Base-by-base conservation (phyloP, 2,329 filamentous ascomycete species). In the Ustilaginoidea virens region DNA sequence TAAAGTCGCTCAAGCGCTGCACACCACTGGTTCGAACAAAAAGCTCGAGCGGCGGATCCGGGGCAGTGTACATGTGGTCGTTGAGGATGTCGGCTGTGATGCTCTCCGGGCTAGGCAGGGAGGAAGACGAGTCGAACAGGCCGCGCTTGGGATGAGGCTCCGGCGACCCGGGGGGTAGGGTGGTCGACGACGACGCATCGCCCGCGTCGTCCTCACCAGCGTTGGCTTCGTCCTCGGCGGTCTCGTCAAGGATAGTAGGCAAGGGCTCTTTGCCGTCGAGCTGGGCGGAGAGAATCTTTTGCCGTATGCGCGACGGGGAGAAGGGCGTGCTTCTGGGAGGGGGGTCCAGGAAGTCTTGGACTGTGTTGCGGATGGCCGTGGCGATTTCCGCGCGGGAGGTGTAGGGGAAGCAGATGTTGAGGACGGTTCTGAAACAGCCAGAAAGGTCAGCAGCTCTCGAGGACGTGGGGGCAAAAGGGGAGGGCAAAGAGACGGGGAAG, bases 361-460 rank as follows among this genome's bases (percentile, higher is more conserved):
- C 86, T 0, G 87, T 94, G 23, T 76, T 73, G 37, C 81, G 77
- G 39, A 98, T 81, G 5, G 87, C 82, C 3, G 80, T 74, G 1
- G 87, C 92, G 40, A 98, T 96, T 50, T 98, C 90, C 45, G 93
- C 85, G 38, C 90, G 71, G 4, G 86, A 92, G 0, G 90, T 96
- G 48, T 98, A 98, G 0, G 90, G 90, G 46, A 96, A 96, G 60
- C 90, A 98, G 37, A 98, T 85, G 49, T 98, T 98, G 29, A 98
- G 61, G 17, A 69, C 55, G 16, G 63, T 58, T 31, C 68, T 72
- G 16, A 5, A 12, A 8, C 3, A 12, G 12, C 8, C 31, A 45
- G 35, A 12, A n/a, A 12, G 4, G 30, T 32, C 10, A 27, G 27
- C 15, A n/a, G n/a, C n/a, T n/a, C n/a, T n/a, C n/a, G n/a, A n/a